A percentile compares a stretch with the other conserved stretches of the same genome.
Evolutionary conservation across 2,329 filamentous ascomycete species (phyloP).

Genomic region (Leptographium wingfieldii): DNA sequence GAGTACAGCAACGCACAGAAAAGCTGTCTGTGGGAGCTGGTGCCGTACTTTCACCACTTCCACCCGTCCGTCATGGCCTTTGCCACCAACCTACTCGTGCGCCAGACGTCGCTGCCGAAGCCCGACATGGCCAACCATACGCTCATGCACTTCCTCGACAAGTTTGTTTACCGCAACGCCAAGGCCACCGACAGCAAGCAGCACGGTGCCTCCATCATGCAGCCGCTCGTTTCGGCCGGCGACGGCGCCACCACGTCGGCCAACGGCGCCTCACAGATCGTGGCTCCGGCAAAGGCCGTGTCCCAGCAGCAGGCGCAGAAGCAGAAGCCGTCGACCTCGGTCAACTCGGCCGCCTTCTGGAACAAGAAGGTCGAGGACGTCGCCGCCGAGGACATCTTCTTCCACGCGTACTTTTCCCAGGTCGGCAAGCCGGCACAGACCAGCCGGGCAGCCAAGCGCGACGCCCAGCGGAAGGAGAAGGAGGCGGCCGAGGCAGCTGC

Average conservation of each 20-base stretch:
- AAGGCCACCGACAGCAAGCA: constrained; percentile 44
- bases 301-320: constrained; percentile 25
- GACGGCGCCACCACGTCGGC: constrained; percentile 15
- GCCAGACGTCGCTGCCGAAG: constrained; percentile 65
- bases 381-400: constrained; percentile 87
- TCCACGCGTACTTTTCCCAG: constrained; percentile 89
- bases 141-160: constrained; percentile 89
- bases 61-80: constrained; percentile 88
- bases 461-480: constrained; percentile 45
- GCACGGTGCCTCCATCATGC: constrained; percentile 89
- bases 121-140: constrained; percentile 84
- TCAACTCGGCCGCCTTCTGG: constrained; percentile 90
- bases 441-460: constrained; percentile 36
- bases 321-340: constrained; percentile 23
- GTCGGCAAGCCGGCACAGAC: constrained; percentile 50
- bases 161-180: constrained; percentile 94
- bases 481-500: constrained; percentile 54
- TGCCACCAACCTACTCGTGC: constrained; percentile 57
- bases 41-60: constrained; percentile 72
- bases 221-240: constrained; percentile 55
- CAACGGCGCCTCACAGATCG: constrained; percentile 32
- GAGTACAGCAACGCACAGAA: constrained; percentile 87
- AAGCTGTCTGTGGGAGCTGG: constrained; percentile 85
- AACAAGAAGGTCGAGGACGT: constrained; percentile 80
- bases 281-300: constrained; percentile 28